These are phyloP conservation scores for Aspergillus cavernicola DNA, from an alignment of 495 filamentous ascomycete genomes.

Conservation along the genomic window DNA sequence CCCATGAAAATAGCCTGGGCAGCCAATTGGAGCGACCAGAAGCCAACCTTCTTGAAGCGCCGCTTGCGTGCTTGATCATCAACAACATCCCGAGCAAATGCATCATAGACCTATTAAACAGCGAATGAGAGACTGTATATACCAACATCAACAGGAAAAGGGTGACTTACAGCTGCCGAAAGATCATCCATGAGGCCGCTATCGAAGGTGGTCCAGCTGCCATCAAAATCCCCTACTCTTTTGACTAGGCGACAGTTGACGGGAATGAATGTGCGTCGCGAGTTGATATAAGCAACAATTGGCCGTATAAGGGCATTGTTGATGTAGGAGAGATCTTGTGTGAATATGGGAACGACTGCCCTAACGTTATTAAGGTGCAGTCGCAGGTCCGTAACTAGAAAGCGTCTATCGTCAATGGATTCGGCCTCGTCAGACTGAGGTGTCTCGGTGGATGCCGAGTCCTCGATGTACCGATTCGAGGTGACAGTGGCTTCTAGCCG, in stretches of 20 bases:
- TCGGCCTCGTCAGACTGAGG: slow-evolving; percentile 14
- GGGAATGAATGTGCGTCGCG: slow-evolving; percentile 86
- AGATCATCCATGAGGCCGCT: slow-evolving; percentile 93
- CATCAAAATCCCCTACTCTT: slow-evolving; percentile 81
- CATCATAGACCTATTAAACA: slow-evolving; percentile 66
- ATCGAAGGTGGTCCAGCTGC: slow-evolving; percentile 92
- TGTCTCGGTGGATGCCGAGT: slow-evolving; percentile 13
- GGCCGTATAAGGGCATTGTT: slow-evolving; percentile 93
- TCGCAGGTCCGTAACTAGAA: slow-evolving; percentile 83
- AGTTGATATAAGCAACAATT: slow-evolving; percentile 99
- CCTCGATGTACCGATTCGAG: slow-evolving; percentile 51
- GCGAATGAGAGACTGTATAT: slow-evolving; percentile 12
- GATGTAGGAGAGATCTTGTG: slow-evolving; percentile 83
- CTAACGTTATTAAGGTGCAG: slow-evolving; percentile 90
- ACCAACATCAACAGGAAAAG: not conserved
- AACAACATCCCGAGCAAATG: slow-evolving; percentile 83
- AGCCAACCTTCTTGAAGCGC: slow-evolving; percentile 90
- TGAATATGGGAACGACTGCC: slow-evolving; percentile 89
- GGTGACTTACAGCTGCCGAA: slow-evolving; percentile 66
- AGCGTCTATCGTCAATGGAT: slow-evolving; percentile 54
- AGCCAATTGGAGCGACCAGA: slow-evolving; percentile 89
- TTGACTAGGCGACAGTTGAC: slow-evolving; percentile 94
- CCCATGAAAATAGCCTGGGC: slow-evolving; percentile 95
- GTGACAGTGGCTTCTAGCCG: slow-evolving; percentile 88
- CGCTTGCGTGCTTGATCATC: slow-evolving; percentile 80